Conservation (phyloP, 2,329 filamentous ascomycete species). For the Calonectria multiphialidica region DNA sequence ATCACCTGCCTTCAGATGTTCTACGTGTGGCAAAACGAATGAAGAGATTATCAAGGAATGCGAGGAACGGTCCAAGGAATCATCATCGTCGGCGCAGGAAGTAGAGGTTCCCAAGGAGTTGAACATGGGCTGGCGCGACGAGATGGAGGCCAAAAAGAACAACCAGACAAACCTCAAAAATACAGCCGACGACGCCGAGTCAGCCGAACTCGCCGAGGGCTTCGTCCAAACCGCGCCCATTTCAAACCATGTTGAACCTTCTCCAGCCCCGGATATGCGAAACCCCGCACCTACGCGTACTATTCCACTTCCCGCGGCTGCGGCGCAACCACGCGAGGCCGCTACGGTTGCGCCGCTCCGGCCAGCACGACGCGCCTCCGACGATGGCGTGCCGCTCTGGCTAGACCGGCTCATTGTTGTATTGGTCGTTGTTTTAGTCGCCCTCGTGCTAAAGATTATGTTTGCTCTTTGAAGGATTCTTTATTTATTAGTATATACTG, state of each 20-base stretch:
- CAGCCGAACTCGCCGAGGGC: slow-evolving; percentile 66
- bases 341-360: slow-evolving; percentile 27
- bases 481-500: slow-evolving; percentile 7
- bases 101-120: slow-evolving; percentile 67
- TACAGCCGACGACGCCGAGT: slow-evolving; percentile 53
- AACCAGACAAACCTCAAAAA: slow-evolving; percentile 21
- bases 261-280: slow-evolving; percentile 6
- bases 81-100: slow-evolving; percentile 50
- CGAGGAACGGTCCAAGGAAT: slow-evolving; percentile 66
- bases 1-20: slow-evolving; percentile 76
- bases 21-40: slow-evolving; percentile 78
- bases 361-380: slow-evolving; percentile 37
- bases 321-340: slow-evolving; percentile 3
- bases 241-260: slow-evolving; percentile 3
- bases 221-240: slow-evolving; percentile 64
- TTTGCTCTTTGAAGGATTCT: slow-evolving; percentile 43
- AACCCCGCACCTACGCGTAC: slow-evolving; percentile 33
- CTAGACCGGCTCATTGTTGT: slow-evolving; percentile 85
- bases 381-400: slow-evolving; percentile 75
- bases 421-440: slow-evolving; percentile 75
- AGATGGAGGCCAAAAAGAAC: slow-evolving; percentile 63
- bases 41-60: slow-evolving; percentile 79
- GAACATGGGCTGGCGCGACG: slow-evolving; percentile 79
- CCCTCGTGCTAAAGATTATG: slow-evolving; percentile 74
- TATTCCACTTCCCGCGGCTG: slow-evolving; percentile 19